phyloP scores from a whole-genome alignment of 441 rosid species.

The Erodium chrysanthum region DNA sequence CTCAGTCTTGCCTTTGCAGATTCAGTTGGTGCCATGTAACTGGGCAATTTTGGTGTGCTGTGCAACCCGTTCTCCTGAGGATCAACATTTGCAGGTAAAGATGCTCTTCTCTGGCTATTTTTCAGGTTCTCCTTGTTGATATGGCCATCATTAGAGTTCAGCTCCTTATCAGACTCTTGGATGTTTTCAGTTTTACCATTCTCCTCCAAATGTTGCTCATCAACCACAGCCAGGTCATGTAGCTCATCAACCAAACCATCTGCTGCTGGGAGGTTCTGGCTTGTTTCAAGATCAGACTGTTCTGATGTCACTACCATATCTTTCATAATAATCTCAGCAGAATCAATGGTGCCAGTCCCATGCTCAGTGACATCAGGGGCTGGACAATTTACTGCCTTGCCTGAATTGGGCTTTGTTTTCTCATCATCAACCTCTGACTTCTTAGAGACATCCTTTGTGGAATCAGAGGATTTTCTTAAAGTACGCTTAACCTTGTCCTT shows the following conservation, averaged over 20 bases:
- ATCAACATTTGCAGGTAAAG: slow-evolving; percentile 45
- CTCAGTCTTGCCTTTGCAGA: slow-evolving; percentile 58
- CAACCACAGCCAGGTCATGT: slow-evolving; percentile 19
- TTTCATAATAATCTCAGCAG: slow-evolving; percentile 30
- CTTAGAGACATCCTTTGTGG: slow-evolving; percentile 16
- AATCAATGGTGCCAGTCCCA: slow-evolving; percentile 18
- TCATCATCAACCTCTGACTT: slow-evolving; percentile 33
- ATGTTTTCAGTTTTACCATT: slow-evolving; percentile 27
- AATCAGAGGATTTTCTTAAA: slow-evolving; percentile 8
- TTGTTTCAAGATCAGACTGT: slow-evolving; percentile 25
- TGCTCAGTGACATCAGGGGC: slow-evolving; percentile 30
- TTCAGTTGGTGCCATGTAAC: slow-evolving; percentile 81
- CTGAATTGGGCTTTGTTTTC: slow-evolving; percentile 32
- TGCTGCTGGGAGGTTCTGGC: slow-evolving; percentile 20
- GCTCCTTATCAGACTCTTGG: slow-evolving; percentile 24
- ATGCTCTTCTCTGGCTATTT: slow-evolving; percentile 43
- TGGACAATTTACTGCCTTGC: slow-evolving; percentile 29
- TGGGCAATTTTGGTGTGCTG: slow-evolving; percentile 44
- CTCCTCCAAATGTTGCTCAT: slow-evolving; percentile 24
- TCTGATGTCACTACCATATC: slow-evolving; percentile 21
- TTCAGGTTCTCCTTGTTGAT: slow-evolving; percentile 31
- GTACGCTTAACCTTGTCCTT: slow-evolving; percentile 18
- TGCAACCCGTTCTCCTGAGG: slow-evolving; percentile 32
- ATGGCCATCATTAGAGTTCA: slow-evolving; percentile 27
- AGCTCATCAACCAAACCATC: slow-evolving; percentile 25